Evolutionary conservation across 163 green algal species (phyloP), one percentile per base, ranked within the genome.

Genomic region (Volvox carteri): DNA sequence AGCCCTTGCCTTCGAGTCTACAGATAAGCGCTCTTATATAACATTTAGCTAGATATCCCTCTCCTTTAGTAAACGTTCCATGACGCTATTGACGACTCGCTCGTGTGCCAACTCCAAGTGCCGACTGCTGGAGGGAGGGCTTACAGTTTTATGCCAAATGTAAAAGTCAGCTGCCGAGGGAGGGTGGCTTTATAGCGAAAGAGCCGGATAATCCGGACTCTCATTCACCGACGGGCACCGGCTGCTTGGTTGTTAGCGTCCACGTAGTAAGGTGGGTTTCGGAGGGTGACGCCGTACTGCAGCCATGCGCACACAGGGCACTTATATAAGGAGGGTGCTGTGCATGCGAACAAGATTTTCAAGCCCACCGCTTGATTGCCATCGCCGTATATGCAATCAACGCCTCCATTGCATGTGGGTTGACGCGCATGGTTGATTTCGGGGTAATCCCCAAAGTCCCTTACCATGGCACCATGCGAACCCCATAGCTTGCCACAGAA

Each of bases 191-290:
- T n/a, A n/a, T n/a, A n/a, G n/a, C n/a, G n/a, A n/a, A n/a, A n/a
- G n/a, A n/a, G n/a, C n/a, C n/a, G n/a, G n/a, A n/a, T n/a, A n/a
- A n/a, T n/a, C n/a, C 54, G 28, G 8, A 65, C 54, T 65, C 54
- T 76, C 67, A 39, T 72, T 76, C n/a, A 87, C 30, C 46, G n/a
- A 30, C 81, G 33, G n/a, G n/a, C 46, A 11, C 41, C 41, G 1
- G 65, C 33, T 8, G 44, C 44, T 74, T 78, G 62, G 23, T 87
- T 65, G 46, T 87, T 87, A 11, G 81, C 65, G 39, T 88, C 83
- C 35, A 88, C 83, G 30, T 88, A 88, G 83, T 88, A 88, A 1
- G 83, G 83, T 16, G 83, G 83, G 68, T 81, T 88, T 16, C 83
- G 83, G 44, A 88, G 50, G 4, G 52, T 88, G 9, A 88, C 68